A percentile compares a stretch with the other conserved stretches of the same genome.
Conservation (phyloP, 805 yeast species). For the Hanseniaspora occidentalis region DNA sequence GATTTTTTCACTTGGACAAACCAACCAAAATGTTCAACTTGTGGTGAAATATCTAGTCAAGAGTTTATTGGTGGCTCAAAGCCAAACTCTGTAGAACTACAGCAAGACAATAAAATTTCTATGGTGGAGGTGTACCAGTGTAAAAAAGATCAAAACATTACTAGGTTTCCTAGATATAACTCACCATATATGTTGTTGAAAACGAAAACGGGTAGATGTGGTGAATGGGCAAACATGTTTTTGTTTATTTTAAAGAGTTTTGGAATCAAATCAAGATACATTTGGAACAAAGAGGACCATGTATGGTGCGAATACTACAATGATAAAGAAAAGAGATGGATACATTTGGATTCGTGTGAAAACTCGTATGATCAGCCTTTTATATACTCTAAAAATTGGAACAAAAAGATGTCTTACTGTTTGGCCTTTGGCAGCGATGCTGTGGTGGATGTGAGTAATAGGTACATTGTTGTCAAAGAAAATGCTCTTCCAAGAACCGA, state of each 20-base stretch:
- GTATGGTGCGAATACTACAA: slow-evolving; percentile 94
- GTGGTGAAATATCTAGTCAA: slow-evolving; percentile 32
- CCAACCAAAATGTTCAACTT: slow-evolving; percentile 44
- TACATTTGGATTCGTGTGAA: slow-evolving; percentile 85
- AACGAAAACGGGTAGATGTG: slow-evolving; percentile 72
- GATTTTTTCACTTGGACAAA: slow-evolving; percentile 80
- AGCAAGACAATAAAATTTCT: slow-evolving; percentile 36
- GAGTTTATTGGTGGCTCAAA: slow-evolving; percentile 26
- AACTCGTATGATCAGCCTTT: slow-evolving; percentile 71
- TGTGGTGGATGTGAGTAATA: slow-evolving; percentile 52
- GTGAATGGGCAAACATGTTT: slow-evolving; percentile 90
- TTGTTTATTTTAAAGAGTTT: slow-evolving; percentile 56
- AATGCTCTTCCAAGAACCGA: slow-evolving; percentile 36
- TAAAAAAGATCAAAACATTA: slow-evolving; percentile 29
- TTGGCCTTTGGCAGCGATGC: slow-evolving; percentile 57
- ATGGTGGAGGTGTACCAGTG: slow-evolving; percentile 58
- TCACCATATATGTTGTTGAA: slow-evolving; percentile 49
- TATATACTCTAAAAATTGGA: slow-evolving; percentile 78
- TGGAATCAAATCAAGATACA: slow-evolving; percentile 51
- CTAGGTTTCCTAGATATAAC: slow-evolving; percentile 69
- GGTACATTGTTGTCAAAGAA: slow-evolving; percentile 41
- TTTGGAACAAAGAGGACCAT: slow-evolving; percentile 89
- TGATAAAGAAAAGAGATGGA: slow-evolving; percentile 48
- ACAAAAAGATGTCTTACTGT: slow-evolving; percentile 82
- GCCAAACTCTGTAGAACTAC: slow-evolving; percentile 34